Conservation (phyloP, 2,329 filamentous ascomycete genomes). For the Metarhizium sp. region DNA sequence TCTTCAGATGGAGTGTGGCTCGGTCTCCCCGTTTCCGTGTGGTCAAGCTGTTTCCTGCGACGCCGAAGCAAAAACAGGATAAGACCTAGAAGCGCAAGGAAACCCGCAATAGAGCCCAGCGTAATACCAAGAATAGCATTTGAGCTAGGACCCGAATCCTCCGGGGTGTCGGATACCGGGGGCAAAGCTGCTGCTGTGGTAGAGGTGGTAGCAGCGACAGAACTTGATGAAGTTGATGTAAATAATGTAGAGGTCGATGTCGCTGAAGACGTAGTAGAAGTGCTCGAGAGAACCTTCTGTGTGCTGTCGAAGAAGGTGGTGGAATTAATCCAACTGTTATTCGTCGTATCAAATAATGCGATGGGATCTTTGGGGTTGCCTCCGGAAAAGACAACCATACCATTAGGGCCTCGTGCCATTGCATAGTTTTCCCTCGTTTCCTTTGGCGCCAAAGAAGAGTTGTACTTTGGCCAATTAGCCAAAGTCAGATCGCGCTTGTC, state of each 20-base stretch:
- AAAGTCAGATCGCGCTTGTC: constrained; percentile 40
- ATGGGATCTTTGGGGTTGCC: constrained; percentile 59
- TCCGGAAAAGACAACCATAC: constrained; percentile 69
- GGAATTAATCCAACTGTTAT: constrained; percentile 73
- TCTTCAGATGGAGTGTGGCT: constrained; percentile 42
- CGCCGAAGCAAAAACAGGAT: constrained; percentile 51
- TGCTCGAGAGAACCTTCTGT: constrained; percentile 26
- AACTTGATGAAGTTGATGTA: constrained; percentile 11
- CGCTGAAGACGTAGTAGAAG: constrained; percentile 19
- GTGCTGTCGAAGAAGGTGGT: constrained; percentile 48
- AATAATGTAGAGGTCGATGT: constrained; percentile 15
- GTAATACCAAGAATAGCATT: constrained; percentile 68
- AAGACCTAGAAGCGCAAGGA: constrained; percentile 60
- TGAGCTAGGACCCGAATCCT: constrained; percentile 24
- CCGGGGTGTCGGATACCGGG: background rate
- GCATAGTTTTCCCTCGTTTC: constrained; percentile 59
- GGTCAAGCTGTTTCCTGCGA: constrained; percentile 44
- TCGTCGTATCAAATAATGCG: constrained; percentile 64
- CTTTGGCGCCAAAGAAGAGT: constrained; percentile 59
- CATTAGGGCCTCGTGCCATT: constrained; percentile 56
- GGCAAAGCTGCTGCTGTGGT: constrained; percentile 12
- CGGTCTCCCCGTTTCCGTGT: constrained; percentile 33
- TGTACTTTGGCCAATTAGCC: constrained; percentile 67
- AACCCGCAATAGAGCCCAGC: constrained; percentile 69
- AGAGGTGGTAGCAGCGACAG: constrained; percentile 12